Evolutionary conservation across 192 early-diverging fungal genomes (phyloP).

Genomic region (Coemansia sp.): DNA sequence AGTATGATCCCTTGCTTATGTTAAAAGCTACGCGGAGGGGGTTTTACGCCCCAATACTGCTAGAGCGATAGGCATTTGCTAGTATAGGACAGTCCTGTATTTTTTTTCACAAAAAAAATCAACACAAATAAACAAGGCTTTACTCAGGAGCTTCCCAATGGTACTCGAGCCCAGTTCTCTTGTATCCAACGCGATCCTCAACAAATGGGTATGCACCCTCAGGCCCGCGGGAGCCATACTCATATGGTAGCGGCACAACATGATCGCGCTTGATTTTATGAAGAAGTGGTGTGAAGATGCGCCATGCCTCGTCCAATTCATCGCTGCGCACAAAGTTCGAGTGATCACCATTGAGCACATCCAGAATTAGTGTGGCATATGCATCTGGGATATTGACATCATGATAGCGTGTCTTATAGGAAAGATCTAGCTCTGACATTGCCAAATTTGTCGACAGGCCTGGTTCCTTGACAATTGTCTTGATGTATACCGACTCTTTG

Average conservation of each 20-base stretch:
- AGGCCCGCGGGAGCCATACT: constrained; percentile 81
- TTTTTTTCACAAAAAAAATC: not conserved
- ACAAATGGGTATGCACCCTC: constrained; percentile 65
- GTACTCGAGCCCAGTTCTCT: constrained; percentile 38
- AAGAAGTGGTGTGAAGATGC: constrained; percentile 91
- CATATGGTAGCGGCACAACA: constrained; percentile 65
- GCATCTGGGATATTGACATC: constrained; percentile 91
- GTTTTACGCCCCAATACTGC: not conserved
- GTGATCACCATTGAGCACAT: constrained; percentile 85
- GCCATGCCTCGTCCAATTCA: constrained; percentile 92
- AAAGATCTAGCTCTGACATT: constrained; percentile 88
- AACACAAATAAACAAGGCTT: constrained; percentile 3
- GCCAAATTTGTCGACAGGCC: constrained; percentile 77
- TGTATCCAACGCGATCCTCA: constrained; percentile 37
- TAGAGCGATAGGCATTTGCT: not conserved
- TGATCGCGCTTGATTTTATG: constrained; percentile 73
- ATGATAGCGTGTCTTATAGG: constrained; percentile 81
- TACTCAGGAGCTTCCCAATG: constrained; percentile 46
- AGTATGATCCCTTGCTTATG: not conserved
- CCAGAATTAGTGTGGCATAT: constrained; percentile 90
- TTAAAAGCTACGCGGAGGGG: too few relatives aligned
- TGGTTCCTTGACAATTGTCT: constrained; percentile 90
- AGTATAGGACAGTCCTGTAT: not conserved
- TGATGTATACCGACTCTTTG: constrained; percentile 92
- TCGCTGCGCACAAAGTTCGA: constrained; percentile 90